These are phyloP conservation scores for Malus orientalis DNA, from an alignment of 306 rosid species.

Conservation along the genomic window DNA sequence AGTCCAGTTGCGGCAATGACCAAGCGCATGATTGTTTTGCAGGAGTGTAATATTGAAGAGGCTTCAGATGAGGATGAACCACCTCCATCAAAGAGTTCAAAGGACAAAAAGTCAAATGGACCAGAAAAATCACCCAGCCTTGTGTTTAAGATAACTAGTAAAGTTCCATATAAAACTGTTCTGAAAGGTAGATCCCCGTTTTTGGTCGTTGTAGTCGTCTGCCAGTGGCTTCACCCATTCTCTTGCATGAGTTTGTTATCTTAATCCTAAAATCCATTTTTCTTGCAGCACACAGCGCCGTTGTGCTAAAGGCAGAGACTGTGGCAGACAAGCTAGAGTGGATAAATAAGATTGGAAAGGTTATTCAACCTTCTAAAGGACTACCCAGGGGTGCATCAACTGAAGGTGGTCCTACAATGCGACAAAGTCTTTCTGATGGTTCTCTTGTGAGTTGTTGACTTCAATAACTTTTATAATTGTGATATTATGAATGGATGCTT, in stretches of 20 bases:
- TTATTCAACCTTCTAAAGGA: slow-evolving; percentile 77
- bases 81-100: slow-evolving; percentile 67
- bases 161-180: slow-evolving; percentile 90
- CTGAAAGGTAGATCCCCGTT: slow-evolving; percentile 52
- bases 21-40: slow-evolving; percentile 8
- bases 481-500: neutral
- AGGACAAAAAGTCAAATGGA: slow-evolving; percentile 82
- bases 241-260: neutral
- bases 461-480: neutral
- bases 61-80: slow-evolving; percentile 66
- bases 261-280: neutral
- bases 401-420: slow-evolving; percentile 61
- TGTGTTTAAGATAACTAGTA: slow-evolving; percentile 76
- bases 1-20: slow-evolving; percentile 2
- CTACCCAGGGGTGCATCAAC: slow-evolving; percentile 47
- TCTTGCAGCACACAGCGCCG: slow-evolving; percentile 76
- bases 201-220: neutral
- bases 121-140: slow-evolving; percentile 66
- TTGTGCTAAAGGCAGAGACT: slow-evolving; percentile 87
- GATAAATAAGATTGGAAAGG: slow-evolving; percentile 70
- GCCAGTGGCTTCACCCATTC: neutral
- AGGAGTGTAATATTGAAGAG: slow-evolving; percentile 92
- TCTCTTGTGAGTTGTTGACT: slow-evolving; percentile 59
- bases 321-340: slow-evolving; percentile 72
- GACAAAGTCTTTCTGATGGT: slow-evolving; percentile 91